Conservation (phyloP, 2,329 filamentous ascomycete genomes). For the Sclerotinia minor region DNA sequence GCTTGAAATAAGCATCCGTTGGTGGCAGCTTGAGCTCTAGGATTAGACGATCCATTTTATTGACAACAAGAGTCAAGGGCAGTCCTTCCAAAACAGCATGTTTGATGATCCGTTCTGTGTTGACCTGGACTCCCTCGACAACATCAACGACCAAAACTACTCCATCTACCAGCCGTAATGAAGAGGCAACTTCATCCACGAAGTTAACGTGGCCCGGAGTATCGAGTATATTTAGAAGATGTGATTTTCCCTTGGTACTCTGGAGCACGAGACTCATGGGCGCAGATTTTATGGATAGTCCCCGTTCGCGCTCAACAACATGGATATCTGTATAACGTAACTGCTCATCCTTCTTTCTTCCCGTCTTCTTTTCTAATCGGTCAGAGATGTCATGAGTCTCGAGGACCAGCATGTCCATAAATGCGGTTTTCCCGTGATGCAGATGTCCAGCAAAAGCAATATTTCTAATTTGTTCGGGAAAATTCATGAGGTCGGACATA, state of each 20-base stretch:
- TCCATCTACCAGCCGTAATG: constrained; percentile 84
- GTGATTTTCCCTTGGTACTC: constrained; percentile 87
- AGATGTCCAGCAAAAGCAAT: constrained; percentile 88
- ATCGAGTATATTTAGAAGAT: constrained; percentile 91
- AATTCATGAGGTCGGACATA: constrained; percentile 95
- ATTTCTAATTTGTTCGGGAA: constrained; percentile 90
- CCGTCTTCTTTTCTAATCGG: constrained; percentile 75
- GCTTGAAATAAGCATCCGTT: constrained; percentile 95
- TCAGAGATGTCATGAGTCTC: constrained; percentile 89
- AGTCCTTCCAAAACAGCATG: constrained; percentile 89
- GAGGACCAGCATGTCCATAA: constrained; percentile 97
- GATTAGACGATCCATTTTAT: constrained; percentile 96
- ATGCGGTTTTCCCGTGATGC: constrained; percentile 96
- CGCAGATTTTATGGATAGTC: constrained; percentile 86
- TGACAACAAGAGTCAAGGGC: constrained; percentile 85
- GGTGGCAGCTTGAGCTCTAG: constrained; percentile 92
- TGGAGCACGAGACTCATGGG: constrained; percentile 93
- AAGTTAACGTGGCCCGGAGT: constrained; percentile 98
- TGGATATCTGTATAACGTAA: constrained; percentile 94
- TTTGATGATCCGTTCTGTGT: constrained; percentile 96
- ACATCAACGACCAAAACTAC: constrained; percentile 93
- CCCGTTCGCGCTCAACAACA: constrained; percentile 82
- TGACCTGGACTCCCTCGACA: constrained; percentile 97
- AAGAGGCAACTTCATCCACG: constrained; percentile 91
- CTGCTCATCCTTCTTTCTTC: constrained; percentile 82